phyloP scores from a whole-genome alignment of 2,329 filamentous ascomycete genomes.

The Cercospora sojina region DNA sequence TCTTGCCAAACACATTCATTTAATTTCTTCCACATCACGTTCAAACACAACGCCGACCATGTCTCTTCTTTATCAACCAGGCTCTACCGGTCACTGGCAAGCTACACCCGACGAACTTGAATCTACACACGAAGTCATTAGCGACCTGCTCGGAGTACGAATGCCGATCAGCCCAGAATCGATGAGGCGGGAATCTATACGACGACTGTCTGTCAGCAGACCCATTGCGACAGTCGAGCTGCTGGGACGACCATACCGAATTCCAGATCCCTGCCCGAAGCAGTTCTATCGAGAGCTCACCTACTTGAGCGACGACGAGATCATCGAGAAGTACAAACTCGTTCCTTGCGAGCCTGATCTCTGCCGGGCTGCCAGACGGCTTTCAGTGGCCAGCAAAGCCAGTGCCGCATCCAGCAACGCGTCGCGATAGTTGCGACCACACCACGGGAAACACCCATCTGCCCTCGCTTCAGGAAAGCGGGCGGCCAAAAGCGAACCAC shows the following conservation, averaged over 20 bases:
- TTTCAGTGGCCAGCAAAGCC: not conserved
- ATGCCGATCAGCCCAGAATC: not conserved
- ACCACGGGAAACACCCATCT: not conserved
- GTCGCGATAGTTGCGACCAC: not conserved
- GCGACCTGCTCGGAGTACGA: constrained; percentile 16
- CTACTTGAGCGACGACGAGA: constrained; percentile 20
- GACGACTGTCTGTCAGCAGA: not conserved
- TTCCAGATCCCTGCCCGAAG: constrained; percentile 14
- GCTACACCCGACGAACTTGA: constrained; percentile 13
- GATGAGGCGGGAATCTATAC: not conserved
- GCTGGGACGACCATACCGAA: constrained; percentile 15
- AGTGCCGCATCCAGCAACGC: not conserved
- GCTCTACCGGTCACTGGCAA: constrained; percentile 15
- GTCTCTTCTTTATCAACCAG: constrained; percentile 14
- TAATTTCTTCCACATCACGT: constrained; percentile 5
- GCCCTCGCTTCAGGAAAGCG: not conserved
- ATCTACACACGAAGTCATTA: constrained; percentile 14
- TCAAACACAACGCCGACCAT: constrained; percentile 11
- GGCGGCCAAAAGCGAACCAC: not conserved
- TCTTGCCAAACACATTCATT: constrained; percentile 8
- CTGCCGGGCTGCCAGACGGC: not conserved
- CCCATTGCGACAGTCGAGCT: constrained; percentile 19
- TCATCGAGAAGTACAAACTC: constrained; percentile 20
- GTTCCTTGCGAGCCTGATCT: constrained; percentile 13
- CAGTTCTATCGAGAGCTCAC: constrained; percentile 24